A percentile compares a stretch with the other conserved stretches of the same genome.
phyloP scores from a whole-genome alignment of 257 asterid species.

The Lycium barbarum region DNA sequence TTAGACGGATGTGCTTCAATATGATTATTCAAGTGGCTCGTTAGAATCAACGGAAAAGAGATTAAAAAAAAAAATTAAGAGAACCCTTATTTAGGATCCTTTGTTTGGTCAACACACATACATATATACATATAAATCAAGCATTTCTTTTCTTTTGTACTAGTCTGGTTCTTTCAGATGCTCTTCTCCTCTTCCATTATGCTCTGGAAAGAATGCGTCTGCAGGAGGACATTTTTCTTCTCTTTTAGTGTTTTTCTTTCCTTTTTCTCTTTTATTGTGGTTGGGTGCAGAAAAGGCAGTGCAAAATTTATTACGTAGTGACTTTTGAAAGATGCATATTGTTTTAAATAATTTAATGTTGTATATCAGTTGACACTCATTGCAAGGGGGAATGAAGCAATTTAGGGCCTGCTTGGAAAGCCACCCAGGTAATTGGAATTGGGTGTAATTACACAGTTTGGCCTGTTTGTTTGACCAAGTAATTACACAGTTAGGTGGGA shows the following conservation, averaged over 20 bases:
- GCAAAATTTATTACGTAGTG: too few species aligned
- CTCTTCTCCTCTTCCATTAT: neutral
- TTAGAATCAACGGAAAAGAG: conserved; percentile 75
- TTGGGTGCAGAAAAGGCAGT: neutral
- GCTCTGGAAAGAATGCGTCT: neutral
- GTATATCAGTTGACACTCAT: neutral
- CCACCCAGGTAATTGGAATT: too few species aligned
- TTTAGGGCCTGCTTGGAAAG: too few species aligned
- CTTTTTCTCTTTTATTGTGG: neutral
- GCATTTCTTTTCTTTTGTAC: neutral
- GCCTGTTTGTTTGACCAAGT: too few species aligned
- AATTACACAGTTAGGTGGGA: too few species aligned
- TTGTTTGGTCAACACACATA: too few species aligned
- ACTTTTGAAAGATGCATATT: too few species aligned
- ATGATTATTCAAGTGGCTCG: conserved; percentile 56
- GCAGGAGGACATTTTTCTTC: neutral
- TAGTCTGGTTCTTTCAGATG: neutral
- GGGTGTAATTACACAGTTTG: too few species aligned
- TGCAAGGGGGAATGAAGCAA: neutral
- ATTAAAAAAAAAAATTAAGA: conserved; percentile 15
- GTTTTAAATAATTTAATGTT: too few species aligned
- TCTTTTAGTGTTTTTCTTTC: neutral
- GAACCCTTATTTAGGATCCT: neutral
- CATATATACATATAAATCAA: neutral
- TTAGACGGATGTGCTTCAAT: too few species aligned